Evolutionary conservation across 805 yeast species (phyloP).

Genomic region (Candida michaelii): DNA sequence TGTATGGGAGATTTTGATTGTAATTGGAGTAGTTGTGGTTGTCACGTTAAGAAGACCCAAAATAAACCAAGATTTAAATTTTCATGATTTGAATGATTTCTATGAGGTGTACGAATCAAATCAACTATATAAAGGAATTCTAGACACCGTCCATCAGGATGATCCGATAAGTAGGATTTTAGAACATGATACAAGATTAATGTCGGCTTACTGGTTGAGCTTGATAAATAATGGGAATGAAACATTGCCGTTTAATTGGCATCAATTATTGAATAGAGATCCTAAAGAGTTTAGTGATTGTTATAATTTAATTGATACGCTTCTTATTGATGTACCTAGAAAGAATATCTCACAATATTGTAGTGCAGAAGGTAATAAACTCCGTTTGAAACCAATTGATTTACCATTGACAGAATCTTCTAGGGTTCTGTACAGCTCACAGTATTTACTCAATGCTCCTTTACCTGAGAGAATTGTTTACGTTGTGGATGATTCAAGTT

Average conservation of each 20-base stretch:
- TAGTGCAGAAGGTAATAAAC: not conserved
- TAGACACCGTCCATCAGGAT: too few species aligned
- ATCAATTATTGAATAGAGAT: not conserved
- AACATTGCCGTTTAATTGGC: slow-evolving; percentile 4
- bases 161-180: not conserved
- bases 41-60: too few species aligned
- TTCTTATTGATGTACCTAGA: not conserved
- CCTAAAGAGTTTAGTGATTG: not conserved
- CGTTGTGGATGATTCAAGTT: slow-evolving; percentile 3
- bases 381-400: slow-evolving; percentile 1
- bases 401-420: not conserved
- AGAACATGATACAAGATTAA: slow-evolving; percentile 1
- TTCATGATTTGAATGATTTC: too few species aligned
- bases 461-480: slow-evolving; percentile 7
- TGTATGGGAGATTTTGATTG: too few species aligned
- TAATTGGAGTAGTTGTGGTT: too few species aligned
- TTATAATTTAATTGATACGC: not conserved
- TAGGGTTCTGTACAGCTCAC: not conserved
- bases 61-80: too few species aligned
- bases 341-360: not conserved
- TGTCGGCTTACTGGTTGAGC: slow-evolving; percentile 1
- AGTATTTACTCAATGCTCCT: not conserved
- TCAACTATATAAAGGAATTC: too few species aligned
- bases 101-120: too few species aligned
- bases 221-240: not conserved